Evolutionary conservation across 1,284 basidiomycete genomes (phyloP).

Genomic region (Mycena sp.): DNA sequence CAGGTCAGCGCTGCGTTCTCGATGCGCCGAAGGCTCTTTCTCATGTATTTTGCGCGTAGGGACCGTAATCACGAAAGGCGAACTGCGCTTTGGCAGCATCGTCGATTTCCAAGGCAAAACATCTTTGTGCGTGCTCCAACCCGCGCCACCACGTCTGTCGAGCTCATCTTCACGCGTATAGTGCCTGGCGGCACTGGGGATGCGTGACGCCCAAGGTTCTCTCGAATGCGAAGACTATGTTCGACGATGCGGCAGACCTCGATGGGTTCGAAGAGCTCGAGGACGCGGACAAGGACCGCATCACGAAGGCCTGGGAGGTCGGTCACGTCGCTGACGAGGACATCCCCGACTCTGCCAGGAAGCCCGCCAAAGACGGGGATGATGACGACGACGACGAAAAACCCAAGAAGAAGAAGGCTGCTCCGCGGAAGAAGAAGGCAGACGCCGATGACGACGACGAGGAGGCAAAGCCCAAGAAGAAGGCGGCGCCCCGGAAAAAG

Average conservation of each 20-base stretch:
- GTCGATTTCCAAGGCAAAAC: conserved; percentile 81
- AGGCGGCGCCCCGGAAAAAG: conserved; percentile 35
- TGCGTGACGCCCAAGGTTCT: conserved; percentile 71
- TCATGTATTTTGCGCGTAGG: conserved; percentile 48
- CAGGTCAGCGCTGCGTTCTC: conserved; percentile 48
- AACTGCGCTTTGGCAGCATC: conserved; percentile 78
- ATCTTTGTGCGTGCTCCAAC: conserved; percentile 64
- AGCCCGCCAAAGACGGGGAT: conserved; percentile 59
- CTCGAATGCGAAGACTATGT: conserved; percentile 47
- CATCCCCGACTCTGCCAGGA: conserved; percentile 76
- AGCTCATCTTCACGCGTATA: conserved; percentile 41
- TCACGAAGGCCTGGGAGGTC: conserved; percentile 60
- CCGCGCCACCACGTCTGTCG: conserved; percentile 30
- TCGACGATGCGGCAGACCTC: conserved; percentile 65
- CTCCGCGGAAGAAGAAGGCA: conserved; percentile 51
- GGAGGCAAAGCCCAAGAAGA: conserved; percentile 41
- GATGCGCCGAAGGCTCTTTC: background rate
- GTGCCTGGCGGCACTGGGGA: conserved; percentile 85
- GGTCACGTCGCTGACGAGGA: conserved; percentile 84
- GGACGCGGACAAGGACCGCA: conserved; percentile 70
- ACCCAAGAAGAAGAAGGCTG: conserved; percentile 48
- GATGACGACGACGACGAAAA: conserved; percentile 55
- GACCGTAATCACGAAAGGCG: conserved; percentile 77
- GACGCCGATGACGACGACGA: conserved; percentile 34
- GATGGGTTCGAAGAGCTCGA: conserved; percentile 78